phyloP scores from a whole-genome alignment of 2,329 filamentous ascomycete genomes.

The Huntiella moniliformis region DNA sequence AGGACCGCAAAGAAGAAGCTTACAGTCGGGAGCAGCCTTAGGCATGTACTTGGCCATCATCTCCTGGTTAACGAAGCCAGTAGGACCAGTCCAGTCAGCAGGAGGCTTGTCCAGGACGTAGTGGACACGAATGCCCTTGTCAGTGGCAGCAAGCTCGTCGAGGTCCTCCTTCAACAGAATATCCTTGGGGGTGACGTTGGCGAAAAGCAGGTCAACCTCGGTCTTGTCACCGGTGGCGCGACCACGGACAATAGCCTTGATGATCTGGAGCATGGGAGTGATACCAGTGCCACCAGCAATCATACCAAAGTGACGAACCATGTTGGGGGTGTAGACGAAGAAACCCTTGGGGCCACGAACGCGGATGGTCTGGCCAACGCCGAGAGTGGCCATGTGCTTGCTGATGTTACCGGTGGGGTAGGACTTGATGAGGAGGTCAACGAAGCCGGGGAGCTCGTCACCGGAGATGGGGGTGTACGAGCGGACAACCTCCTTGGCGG shows the following conservation, averaged over 20 bases:
- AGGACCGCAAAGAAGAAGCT: constrained; percentile 85
- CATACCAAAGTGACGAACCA: constrained; percentile 95
- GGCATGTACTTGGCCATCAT: constrained; percentile 83
- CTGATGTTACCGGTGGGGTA: constrained; percentile 97
- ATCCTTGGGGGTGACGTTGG: constrained; percentile 84
- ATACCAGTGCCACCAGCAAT: constrained; percentile 94
- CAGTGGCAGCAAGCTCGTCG: constrained; percentile 57
- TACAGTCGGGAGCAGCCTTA: constrained; percentile 67
- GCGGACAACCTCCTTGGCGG: constrained; percentile 65
- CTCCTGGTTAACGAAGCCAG: constrained; percentile 85
- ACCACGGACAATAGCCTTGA: constrained; percentile 74
- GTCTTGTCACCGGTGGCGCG: constrained; percentile 65
- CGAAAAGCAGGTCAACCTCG: constrained; percentile 85
- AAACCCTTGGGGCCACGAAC: constrained; percentile 90
- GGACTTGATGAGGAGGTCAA: constrained; percentile 94
- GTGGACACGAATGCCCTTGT: constrained; percentile 68
- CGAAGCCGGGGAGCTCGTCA: constrained; percentile 74
- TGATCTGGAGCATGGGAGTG: constrained; percentile 93
- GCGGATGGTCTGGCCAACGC: constrained; percentile 72
- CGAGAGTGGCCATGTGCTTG: constrained; percentile 69
- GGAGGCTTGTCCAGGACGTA: constrained; percentile 96
- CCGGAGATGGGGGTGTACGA: constrained; percentile 87
- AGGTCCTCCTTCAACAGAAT: constrained; percentile 88
- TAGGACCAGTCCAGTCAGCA: constrained; percentile 74
- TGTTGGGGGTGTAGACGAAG: constrained; percentile 93